These are phyloP conservation scores for Neofusicoccum laricinum DNA, from an alignment of 2,329 filamentous ascomycete species.

Conservation along the genomic window DNA sequence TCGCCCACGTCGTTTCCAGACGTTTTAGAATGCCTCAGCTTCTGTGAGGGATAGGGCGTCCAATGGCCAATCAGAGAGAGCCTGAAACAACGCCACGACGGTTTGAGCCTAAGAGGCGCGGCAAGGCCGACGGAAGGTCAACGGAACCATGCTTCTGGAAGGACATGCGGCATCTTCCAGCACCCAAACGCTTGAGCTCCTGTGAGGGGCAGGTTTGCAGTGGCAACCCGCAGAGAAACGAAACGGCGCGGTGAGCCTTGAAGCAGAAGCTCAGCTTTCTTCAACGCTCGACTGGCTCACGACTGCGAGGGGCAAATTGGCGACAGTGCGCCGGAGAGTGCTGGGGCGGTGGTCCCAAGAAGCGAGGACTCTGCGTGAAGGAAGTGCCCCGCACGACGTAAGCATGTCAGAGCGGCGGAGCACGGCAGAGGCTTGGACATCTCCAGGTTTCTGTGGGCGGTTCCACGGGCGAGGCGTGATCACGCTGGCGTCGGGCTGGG, in stretches of 20 bases:
- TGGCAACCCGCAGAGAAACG: slow-evolving; percentile 1
- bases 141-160: slow-evolving; percentile 3
- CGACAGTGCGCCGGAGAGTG: neutral
- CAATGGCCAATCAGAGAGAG: neutral
- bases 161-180: neutral
- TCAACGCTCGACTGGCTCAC: neutral
- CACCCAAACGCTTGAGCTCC: neutral
- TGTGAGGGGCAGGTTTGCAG: neutral
- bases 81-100: neutral
- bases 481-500: neutral
- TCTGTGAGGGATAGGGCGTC: slow-evolving; percentile 9
- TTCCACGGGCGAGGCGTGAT: slow-evolving; percentile 3
- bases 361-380: neutral
- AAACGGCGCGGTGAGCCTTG: neutral
- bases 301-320: neutral
- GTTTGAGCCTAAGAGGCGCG: neutral
- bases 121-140: slow-evolving; percentile 1
- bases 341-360: neutral
- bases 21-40: slow-evolving; percentile 9
- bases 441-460: neutral
- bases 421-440: neutral
- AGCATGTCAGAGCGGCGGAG: neutral
- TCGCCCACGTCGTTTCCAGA: neutral
- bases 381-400: neutral
- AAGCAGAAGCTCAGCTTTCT: neutral